These are phyloP conservation scores for Umbelopsis isabellina DNA, from an alignment of 192 early-diverging fungal genomes.

Conservation along the genomic window DNA sequence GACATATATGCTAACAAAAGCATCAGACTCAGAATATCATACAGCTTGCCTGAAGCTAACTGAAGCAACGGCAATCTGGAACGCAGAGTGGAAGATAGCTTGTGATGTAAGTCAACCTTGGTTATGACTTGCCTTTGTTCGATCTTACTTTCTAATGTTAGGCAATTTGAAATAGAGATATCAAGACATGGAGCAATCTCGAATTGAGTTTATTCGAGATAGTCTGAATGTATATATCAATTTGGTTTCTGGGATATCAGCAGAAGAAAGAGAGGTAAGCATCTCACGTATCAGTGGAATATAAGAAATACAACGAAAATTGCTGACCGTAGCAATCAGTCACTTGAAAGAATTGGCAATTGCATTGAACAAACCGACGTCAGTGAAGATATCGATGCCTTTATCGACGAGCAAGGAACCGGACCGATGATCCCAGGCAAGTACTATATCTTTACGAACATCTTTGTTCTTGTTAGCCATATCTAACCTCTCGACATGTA, in stretches of 20 bases:
- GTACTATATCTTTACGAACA: slow-evolving; percentile 20
- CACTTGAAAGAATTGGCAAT: slow-evolving; percentile 72
- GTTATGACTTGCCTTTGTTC: not conserved
- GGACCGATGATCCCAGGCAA: slow-evolving; percentile 58
- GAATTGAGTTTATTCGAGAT: slow-evolving; percentile 69
- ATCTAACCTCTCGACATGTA: not conserved
- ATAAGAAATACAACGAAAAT: not conserved
- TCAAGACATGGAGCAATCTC: slow-evolving; percentile 72
- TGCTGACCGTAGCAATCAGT: slow-evolving; percentile 34
- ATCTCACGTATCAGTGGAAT: not conserved
- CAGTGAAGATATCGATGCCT: slow-evolving; percentile 62
- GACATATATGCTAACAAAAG: not conserved
- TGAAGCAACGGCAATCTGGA: slow-evolving; percentile 55
- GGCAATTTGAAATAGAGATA: slow-evolving; percentile 42
- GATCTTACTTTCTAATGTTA: not conserved
- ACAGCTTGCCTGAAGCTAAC: slow-evolving; percentile 47
- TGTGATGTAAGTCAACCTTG: slow-evolving; percentile 53
- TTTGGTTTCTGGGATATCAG: slow-evolving; percentile 68
- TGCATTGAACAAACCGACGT: slow-evolving; percentile 67
- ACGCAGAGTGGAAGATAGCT: slow-evolving; percentile 51
- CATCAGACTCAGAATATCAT: slow-evolving; percentile 57
- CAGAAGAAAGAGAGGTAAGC: slow-evolving; percentile 71
- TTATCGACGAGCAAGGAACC: slow-evolving; percentile 66
- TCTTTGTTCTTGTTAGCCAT: not conserved
- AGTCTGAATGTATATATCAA: slow-evolving; percentile 75